These are phyloP conservation scores for Apophysomyces sp. DNA, from an alignment of 371 early-diverging fungal genomes.

Conservation along the genomic window DNA sequence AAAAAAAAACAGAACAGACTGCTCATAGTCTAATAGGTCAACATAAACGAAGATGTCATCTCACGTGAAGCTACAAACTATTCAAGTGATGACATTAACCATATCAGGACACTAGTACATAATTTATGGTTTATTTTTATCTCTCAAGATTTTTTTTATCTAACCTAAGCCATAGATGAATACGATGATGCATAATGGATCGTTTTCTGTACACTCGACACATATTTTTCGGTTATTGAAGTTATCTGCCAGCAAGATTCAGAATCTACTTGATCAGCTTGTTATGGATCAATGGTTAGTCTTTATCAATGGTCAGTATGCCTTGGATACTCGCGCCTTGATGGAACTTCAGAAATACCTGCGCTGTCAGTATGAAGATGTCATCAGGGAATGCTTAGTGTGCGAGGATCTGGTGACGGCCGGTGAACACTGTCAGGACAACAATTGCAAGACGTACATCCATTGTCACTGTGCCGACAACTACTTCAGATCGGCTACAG, in stretches of 20 bases:
- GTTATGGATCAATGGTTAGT: conserved; percentile 2
- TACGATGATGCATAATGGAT: neutral
- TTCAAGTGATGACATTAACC: neutral
- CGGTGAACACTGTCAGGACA: neutral
- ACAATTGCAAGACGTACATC: neutral
- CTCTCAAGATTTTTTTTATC: neutral
- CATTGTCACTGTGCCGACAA: neutral
- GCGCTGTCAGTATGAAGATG: neutral
- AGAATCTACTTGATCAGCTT: neutral
- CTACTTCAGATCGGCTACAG: neutral
- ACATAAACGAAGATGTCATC: neutral
- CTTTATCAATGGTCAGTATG: neutral
- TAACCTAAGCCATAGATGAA: neutral
- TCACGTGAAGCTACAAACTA: neutral
- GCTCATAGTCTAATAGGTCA: neutral
- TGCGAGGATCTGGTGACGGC: conserved; percentile 4
- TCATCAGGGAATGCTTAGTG: neutral
- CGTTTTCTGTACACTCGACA: neutral
- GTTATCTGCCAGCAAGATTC: neutral
- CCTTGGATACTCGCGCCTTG: neutral
- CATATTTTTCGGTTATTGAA: neutral
- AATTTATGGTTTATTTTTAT: neutral
- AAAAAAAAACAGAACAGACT: too few relatives aligned
- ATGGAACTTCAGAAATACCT: neutral
- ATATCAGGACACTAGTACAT: neutral